These are phyloP conservation scores for Fusarium beomiforme DNA, from an alignment of 2,329 filamentous ascomycete species.

Conservation along the genomic window DNA sequence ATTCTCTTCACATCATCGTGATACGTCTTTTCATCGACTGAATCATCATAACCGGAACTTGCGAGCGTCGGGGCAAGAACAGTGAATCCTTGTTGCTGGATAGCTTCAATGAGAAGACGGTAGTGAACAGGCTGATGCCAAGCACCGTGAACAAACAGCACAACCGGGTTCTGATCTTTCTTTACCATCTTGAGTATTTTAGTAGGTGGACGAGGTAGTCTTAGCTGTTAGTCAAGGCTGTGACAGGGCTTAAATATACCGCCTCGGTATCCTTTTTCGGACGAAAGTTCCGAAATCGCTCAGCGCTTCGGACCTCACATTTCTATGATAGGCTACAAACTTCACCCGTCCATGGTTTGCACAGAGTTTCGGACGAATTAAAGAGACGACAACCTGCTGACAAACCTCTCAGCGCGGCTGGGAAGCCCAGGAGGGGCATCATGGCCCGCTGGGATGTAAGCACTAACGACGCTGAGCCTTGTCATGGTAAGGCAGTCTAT, in stretches of 20 bases:
- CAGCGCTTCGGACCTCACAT: background rate
- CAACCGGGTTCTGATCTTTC: background rate
- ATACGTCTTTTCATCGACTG: conserved; percentile 2
- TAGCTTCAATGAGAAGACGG: conserved; percentile 6
- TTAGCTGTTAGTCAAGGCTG: too few relatives aligned
- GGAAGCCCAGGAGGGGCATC: background rate
- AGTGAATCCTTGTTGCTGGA: conserved; percentile 6
- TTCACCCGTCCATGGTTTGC: too few relatives aligned
- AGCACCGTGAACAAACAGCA: conserved; percentile 29
- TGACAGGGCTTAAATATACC: background rate
- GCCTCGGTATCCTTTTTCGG: background rate
- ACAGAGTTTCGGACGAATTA: background rate
- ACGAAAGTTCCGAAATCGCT: background rate
- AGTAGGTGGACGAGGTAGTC: rapidly evolving
- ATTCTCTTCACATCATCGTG: conserved; percentile 23
- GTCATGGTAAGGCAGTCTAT: too few relatives aligned
- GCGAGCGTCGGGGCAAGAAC: conserved; percentile 16
- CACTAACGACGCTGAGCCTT: background rate
- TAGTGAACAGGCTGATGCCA: conserved; percentile 33
- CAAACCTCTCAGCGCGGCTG: background rate
- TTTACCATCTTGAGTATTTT: background rate
- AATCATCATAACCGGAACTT: conserved; percentile 27
- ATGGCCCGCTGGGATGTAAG: background rate
- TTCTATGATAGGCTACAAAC: too few relatives aligned
- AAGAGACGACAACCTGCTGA: background rate